Percentiles rank a stretch among this genome's conserved stretches.
Conservation (phyloP, 2,329 filamentous ascomycete species). For the Stagonosporopsis chrysanthemi region DNA sequence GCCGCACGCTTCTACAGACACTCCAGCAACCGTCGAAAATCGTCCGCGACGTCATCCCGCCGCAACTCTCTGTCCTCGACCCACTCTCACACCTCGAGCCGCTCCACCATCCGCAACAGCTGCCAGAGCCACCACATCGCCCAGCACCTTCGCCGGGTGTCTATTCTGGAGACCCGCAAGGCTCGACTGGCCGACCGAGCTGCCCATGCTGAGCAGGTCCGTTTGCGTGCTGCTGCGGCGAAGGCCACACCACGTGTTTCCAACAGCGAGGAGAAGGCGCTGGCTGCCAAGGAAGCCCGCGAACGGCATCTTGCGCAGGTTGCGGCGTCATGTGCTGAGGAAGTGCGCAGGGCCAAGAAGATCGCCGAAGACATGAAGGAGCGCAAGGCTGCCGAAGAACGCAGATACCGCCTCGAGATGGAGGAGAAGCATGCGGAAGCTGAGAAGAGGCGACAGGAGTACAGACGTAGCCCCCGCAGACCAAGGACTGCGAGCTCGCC, state of each 20-base stretch:
- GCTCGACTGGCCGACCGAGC: slow-evolving; percentile 80
- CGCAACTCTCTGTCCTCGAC: slow-evolving; percentile 81
- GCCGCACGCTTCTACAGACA: slow-evolving; percentile 78
- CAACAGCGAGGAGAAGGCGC: slow-evolving; percentile 75
- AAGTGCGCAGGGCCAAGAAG: slow-evolving; percentile 82
- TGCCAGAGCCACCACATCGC: slow-evolving; percentile 79
- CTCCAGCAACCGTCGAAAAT: slow-evolving; percentile 72
- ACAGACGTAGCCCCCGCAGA: slow-evolving; percentile 62
- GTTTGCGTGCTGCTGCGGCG: slow-evolving; percentile 74
- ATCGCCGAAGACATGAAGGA: slow-evolving; percentile 84
- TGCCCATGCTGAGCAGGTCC: slow-evolving; percentile 83
- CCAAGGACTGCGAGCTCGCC: slow-evolving; percentile 64
- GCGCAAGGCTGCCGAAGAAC: slow-evolving; percentile 76
- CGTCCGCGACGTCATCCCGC: slow-evolving; percentile 78
- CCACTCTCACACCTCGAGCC: slow-evolving; percentile 73
- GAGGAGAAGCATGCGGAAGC: slow-evolving; percentile 82
- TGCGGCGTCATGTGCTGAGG: slow-evolving; percentile 80
- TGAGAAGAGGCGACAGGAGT: slow-evolving; percentile 69
- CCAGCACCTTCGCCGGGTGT: slow-evolving; percentile 79
- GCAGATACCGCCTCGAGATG: slow-evolving; percentile 74
- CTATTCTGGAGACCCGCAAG: slow-evolving; percentile 81
- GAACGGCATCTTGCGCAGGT: slow-evolving; percentile 85
- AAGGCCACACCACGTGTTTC: slow-evolving; percentile 73
- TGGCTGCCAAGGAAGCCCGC: slow-evolving; percentile 78
- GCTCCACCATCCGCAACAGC: slow-evolving; percentile 58